Evolutionary conservation across 768 basidiomycete genomes (phyloP).

Genomic region (Phlebiopsis gigantea): DNA sequence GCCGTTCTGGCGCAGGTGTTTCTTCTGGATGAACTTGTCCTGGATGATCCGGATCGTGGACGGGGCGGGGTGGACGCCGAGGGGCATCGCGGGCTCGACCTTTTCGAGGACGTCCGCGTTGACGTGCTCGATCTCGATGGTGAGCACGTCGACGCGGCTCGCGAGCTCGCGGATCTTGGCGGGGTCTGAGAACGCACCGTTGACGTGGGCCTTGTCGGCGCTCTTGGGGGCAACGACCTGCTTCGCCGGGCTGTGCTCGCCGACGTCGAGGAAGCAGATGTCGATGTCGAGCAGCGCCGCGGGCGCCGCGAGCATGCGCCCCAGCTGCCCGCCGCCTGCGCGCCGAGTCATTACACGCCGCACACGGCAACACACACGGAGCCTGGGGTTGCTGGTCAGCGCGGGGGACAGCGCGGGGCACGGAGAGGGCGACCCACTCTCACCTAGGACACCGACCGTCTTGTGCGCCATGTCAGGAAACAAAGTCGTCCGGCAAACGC

Average conservation of each 20-base stretch:
- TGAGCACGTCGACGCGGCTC: conserved; percentile 75
- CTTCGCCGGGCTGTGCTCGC: conserved; percentile 81
- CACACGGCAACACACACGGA: not conserved
- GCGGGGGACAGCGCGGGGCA: not conserved
- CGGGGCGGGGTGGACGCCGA: conserved; percentile 65
- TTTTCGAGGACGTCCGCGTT: conserved; percentile 69
- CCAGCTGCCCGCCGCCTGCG: conserved; percentile 92
- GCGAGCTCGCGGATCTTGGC: conserved; percentile 78
- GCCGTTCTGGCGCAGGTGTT: conserved; percentile 43
- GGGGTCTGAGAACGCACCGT: conserved; percentile 85
- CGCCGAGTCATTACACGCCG: not conserved
- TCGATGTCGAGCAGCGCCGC: conserved; percentile 85
- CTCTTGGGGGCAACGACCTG: conserved; percentile 63
- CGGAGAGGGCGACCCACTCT: conserved; percentile 23
- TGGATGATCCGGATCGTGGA: conserved; percentile 83
- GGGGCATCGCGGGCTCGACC: conserved; percentile 35
- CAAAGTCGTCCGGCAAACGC: conserved; percentile 3
- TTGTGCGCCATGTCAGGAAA: conserved; percentile 19
- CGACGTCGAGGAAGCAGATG: conserved; percentile 80
- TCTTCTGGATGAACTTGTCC: conserved; percentile 63
- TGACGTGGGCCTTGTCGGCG: conserved; percentile 56
- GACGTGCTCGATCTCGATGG: conserved; percentile 97
- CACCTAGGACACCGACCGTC: conserved; percentile 34
- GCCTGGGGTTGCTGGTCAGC: not conserved
- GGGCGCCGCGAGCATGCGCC: conserved; percentile 91